phyloP scores from a whole-genome alignment of 139 green algal genomes.

The Deuterostichococcus epilithicus region DNA sequence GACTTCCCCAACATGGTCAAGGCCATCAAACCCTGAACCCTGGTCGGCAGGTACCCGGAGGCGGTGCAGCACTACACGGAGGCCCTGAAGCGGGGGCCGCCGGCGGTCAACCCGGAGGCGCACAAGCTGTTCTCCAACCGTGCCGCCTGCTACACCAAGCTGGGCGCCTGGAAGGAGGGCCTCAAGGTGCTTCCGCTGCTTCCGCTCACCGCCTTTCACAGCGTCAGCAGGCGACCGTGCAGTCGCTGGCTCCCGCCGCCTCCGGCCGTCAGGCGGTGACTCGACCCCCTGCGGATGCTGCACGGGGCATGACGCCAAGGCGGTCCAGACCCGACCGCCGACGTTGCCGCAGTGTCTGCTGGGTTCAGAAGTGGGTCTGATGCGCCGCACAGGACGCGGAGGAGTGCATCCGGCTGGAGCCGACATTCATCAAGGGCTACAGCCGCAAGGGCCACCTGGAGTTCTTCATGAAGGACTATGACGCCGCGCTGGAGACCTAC shows the following conservation, averaged over 20 bases:
- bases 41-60: conserved; percentile 67
- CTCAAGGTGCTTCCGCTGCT: conserved; percentile 4
- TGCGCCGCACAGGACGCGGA: conserved; percentile 81
- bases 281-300: too few relatives aligned
- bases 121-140: conserved; percentile 97
- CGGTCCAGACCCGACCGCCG: too few relatives aligned
- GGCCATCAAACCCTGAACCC: not conserved
- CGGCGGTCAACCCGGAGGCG: conserved; percentile 79
- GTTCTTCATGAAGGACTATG: conserved; percentile 93
- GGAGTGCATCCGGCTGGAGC: conserved; percentile 91
- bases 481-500: conserved; percentile 26
- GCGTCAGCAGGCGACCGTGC: too few relatives aligned
- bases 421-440: conserved; percentile 85
- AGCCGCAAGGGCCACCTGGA: conserved; percentile 87
- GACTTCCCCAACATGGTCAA: too few relatives aligned
- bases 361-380: too few relatives aligned
- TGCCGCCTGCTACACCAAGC: conserved; percentile 98
- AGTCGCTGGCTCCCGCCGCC: too few relatives aligned
- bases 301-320: too few relatives aligned
- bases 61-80: conserved; percentile 94
- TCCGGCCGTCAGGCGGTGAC: too few relatives aligned
- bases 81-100: conserved; percentile 84
- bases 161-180: conserved; percentile 88
- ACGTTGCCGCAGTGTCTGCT: too few relatives aligned
- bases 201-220: too few relatives aligned